Evolutionary conservation across 192 early-diverging fungal species (phyloP), one percentile per base, ranked within the genome.

Genomic region (Thamnidium elegans): DNA sequence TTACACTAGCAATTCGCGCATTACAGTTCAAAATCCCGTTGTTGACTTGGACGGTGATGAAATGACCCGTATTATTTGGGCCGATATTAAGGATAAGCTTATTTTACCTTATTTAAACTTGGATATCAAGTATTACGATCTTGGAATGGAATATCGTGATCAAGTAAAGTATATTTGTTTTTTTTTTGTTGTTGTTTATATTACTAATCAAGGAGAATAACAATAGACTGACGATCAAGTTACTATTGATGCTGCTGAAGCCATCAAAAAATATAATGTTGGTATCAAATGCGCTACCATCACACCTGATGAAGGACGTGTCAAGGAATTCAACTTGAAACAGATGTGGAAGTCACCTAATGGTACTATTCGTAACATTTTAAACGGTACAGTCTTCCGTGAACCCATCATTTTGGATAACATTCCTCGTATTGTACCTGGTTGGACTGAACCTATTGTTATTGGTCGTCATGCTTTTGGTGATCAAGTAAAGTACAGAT

Each of bases 231-330:
- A 83, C 51, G 81, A 83, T 65, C 79, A 83, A 73, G 91, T 99
- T 53, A 99, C 96, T 21, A 79, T 94, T 44, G 95, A 96, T 30
- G 89, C 93, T 32, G 95, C 95, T 50, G 91, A 94, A 68, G 96
- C 96, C 15, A 97, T 96, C 79, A 88, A 90, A 72, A 92, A 36
- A 94, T 97, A 97, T 85, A 95, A 96, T 77, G 95, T 95, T 20
- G 89, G 94, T 60, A 99, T 99, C 79, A 99, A 99, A 81, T 99
- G 96, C 75, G 96, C 96, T n/a, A 99, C 96, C 46, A 99, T 99
- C 72, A 99, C 96, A n/a, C 95, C 96, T 23, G 96, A 99, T 73
- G 90, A 92, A 65, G 88, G 81, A 15, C 92, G 96, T 71, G 94
- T 99, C 58, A 81, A 95, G 71, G 94, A 97, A 76, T 99, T 95